Percentiles rank a stretch among this genome's conserved stretches.
Evolutionary conservation across 768 basidiomycete genomes (phyloP).

Genomic region (Tylopilus rubrobrunneus): DNA sequence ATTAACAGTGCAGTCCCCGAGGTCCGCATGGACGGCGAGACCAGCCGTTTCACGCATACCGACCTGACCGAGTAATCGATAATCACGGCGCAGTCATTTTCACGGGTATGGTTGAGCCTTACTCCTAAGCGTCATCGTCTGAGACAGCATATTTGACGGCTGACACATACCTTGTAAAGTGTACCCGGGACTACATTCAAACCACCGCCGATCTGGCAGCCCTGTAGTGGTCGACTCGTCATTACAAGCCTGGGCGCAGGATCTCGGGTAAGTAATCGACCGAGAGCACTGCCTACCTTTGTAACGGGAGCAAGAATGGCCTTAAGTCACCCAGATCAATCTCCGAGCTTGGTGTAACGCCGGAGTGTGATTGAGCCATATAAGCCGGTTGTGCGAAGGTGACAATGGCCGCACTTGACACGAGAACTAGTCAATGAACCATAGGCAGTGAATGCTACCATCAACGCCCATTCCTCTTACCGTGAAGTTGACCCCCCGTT

Average conservation of each 20-base stretch:
- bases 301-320: background rate
- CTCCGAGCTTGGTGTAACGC: background rate
- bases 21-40: slow-evolving; percentile 60
- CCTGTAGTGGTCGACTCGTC: background rate
- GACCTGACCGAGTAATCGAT: background rate
- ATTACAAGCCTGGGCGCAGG: background rate
- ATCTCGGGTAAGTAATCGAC: background rate
- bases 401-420: background rate
- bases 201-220: background rate
- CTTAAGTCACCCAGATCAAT: background rate
- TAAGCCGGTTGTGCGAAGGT: background rate
- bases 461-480: background rate
- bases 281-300: background rate
- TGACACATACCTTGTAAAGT: background rate
- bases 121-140: background rate
- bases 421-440: background rate
- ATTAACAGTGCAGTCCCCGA: slow-evolving; percentile 62
- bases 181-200: background rate
- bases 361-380: background rate
- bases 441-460: background rate
- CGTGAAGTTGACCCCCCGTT: no score
- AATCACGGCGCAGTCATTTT: background rate
- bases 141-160: background rate
- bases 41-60: background rate
- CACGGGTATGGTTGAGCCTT: no score